These are phyloP conservation scores for Dryas drummondii DNA, from an alignment of 306 rosid species.

Conservation along the genomic window DNA sequence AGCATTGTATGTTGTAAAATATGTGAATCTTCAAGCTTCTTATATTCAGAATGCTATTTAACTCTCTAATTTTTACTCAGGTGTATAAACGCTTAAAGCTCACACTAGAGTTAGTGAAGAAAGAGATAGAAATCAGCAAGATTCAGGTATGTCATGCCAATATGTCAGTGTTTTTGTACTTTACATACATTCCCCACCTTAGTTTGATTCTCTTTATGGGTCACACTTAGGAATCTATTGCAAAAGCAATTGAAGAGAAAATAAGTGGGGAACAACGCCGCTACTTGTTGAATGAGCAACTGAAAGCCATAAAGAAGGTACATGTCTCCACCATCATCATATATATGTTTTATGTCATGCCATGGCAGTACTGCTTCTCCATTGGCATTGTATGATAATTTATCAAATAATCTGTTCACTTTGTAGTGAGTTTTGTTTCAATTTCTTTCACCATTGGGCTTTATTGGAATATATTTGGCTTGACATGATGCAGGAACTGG, in stretches of 20 bases:
- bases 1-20: background rate
- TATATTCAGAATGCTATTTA: conserved; percentile 17
- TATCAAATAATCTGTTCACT: background rate
- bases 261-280: conserved; percentile 99
- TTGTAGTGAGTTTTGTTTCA: background rate
- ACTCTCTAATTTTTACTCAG: conserved; percentile 39
- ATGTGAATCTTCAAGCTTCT: conserved; percentile 21
- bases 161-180: background rate
- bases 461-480: conserved; percentile 18
- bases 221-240: conserved; percentile 76
- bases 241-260: conserved; percentile 98
- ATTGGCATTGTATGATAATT: background rate
- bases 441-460: conserved; percentile 19
- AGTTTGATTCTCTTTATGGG: conserved; percentile 22
- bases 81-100: conserved; percentile 87
- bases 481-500: conserved; percentile 68
- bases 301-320: conserved; percentile 98
- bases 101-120: conserved; percentile 90
- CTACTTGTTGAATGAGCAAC: conserved; percentile 89
- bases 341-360: background rate
- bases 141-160: conserved; percentile 65
- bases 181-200: conserved; percentile 9
- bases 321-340: conserved; percentile 4
- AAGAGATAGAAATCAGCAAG: conserved; percentile 98
- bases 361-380: conserved; percentile 18